phyloP scores from a whole-genome alignment of 257 asterid genomes.

The Asclepias syriaca region DNA sequence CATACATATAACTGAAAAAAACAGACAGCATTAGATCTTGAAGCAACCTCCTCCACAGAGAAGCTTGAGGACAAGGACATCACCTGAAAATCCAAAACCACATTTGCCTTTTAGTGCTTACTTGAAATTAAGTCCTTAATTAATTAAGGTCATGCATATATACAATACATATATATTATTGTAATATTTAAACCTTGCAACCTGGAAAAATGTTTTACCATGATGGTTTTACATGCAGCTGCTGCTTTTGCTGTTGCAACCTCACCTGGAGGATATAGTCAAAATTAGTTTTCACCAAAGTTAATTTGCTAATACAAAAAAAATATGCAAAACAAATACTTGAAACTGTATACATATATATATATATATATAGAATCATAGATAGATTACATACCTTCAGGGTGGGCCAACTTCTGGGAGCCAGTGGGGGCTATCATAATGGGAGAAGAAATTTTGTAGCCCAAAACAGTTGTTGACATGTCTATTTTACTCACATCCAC shows the following conservation, averaged over 20 bases:
- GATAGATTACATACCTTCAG: too few relatives aligned
- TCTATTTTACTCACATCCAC: slow-evolving; percentile 52
- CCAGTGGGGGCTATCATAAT: slow-evolving; percentile 54
- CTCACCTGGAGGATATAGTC: slow-evolving; percentile 34
- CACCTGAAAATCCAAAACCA: slow-evolving; percentile 25
- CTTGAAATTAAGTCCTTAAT: too few relatives aligned
- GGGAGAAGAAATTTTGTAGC: slow-evolving; percentile 43
- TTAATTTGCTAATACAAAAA: not conserved
- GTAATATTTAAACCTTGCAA: not conserved
- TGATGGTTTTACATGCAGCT: slow-evolving; percentile 46
- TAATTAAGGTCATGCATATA: too few relatives aligned
- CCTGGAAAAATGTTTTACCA: slow-evolving; percentile 33
- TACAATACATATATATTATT: too few relatives aligned
- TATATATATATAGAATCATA: not conserved
- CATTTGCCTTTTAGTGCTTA: too few relatives aligned
- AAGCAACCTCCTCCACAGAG: slow-evolving; percentile 60
- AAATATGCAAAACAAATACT: not conserved
- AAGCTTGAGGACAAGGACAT: slow-evolving; percentile 50
- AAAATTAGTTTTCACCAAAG: slow-evolving; percentile 6
- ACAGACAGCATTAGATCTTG: too few relatives aligned
- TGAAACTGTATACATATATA: too few relatives aligned
- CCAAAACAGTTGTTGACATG: slow-evolving; percentile 43
- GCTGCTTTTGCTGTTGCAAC: slow-evolving; percentile 68
- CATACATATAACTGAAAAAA: too few relatives aligned
- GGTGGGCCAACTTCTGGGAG: slow-evolving; percentile 33